Evolutionary conservation across 768 basidiomycete genomes (phyloP).

Genomic region (Cubamyces lactineus): DNA sequence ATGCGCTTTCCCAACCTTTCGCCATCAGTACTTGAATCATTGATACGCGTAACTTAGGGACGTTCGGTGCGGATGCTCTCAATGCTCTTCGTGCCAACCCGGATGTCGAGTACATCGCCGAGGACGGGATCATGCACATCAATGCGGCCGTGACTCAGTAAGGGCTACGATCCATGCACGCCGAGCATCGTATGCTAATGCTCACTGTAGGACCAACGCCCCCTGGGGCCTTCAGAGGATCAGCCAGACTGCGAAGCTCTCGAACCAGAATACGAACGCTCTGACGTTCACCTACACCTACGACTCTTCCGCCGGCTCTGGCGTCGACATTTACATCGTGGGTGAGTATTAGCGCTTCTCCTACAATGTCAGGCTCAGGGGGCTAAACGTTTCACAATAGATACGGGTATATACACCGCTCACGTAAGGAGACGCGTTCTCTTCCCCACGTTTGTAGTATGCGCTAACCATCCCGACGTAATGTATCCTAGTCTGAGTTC

Average conservation of each 20-base stretch:
- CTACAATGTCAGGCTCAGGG: too few relatives aligned
- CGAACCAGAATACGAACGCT: slow-evolving; percentile 15
- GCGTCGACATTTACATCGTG: slow-evolving; percentile 48
- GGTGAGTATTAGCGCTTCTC: slow-evolving; percentile 31
- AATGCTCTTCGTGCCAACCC: slow-evolving; percentile 25
- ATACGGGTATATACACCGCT: slow-evolving; percentile 29
- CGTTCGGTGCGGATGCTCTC: slow-evolving; percentile 19
- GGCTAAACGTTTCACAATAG: neutral
- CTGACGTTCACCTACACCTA: slow-evolving; percentile 32
- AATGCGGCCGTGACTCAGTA: slow-evolving; percentile 22
- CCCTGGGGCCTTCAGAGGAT: slow-evolving; percentile 31
- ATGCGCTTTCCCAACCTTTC: neutral
- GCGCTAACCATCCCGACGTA: neutral
- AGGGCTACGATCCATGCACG: neutral
- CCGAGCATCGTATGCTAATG: neutral
- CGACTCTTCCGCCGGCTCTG: slow-evolving; percentile 36
- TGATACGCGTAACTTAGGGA: slow-evolving; percentile 8
- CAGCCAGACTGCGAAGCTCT: slow-evolving; percentile 17
- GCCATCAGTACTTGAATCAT: neutral
- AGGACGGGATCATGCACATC: slow-evolving; percentile 26
- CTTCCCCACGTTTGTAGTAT: neutral
- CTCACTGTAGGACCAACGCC: slow-evolving; percentile 23
- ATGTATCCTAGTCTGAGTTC: slow-evolving; percentile 37
- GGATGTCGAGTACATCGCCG: slow-evolving; percentile 28
- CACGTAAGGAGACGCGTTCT: slow-evolving; percentile 21